Percentiles rank a stretch among this genome's conserved stretches.
phyloP scores from a whole-genome alignment of 352 stramenopile genomes.

The Pythium pectinolyticum region DNA sequence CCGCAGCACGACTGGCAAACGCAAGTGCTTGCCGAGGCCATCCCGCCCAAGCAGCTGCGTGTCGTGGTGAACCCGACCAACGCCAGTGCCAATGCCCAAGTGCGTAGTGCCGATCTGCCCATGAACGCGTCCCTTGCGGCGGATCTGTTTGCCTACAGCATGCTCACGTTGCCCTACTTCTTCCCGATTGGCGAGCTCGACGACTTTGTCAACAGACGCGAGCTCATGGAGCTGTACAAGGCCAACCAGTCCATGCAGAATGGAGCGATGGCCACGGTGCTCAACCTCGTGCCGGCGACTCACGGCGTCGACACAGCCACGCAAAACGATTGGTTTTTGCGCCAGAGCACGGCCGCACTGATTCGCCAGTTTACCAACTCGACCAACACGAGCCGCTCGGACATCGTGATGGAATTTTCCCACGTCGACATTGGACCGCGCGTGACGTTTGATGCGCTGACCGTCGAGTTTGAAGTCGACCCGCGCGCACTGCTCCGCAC shows the following conservation, averaged over 20 bases:
- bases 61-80: not conserved
- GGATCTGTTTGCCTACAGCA: not conserved
- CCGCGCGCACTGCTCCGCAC: not conserved
- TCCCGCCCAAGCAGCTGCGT: not conserved
- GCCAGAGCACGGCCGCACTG: too few relatives aligned
- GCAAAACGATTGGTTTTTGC: not conserved
- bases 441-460: not conserved
- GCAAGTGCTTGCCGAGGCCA: not conserved
- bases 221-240: not conserved
- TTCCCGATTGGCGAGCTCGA: not conserved
- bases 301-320: too few relatives aligned
- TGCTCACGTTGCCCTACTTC: not conserved
- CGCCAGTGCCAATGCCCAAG: not conserved
- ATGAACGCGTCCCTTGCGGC: not conserved
- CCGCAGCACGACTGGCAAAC: not conserved
- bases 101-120: not conserved
- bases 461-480: not conserved
- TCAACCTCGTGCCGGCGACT: too few relatives aligned
- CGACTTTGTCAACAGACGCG: not conserved
- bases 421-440: not conserved
- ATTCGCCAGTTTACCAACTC: not conserved
- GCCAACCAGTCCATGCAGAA: not conserved
- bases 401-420: not conserved
- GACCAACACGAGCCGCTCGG: not conserved
- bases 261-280: too few relatives aligned